Evolutionary conservation across 2,329 filamentous ascomycete genomes (phyloP), one percentile per base, ranked within the genome.

Genomic region (Diaporthe sp.): DNA sequence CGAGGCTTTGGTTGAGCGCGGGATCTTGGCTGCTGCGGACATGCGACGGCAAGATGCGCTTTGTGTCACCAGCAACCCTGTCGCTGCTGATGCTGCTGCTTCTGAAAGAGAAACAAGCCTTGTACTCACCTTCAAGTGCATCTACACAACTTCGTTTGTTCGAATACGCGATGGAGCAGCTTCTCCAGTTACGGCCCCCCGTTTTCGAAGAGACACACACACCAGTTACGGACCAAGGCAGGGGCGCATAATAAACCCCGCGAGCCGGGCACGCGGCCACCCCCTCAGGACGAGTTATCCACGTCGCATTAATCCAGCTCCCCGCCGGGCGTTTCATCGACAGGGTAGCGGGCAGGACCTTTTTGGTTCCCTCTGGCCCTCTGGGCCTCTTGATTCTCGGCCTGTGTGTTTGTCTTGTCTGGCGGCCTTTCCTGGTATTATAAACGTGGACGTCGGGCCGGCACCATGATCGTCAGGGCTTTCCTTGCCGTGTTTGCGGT

Each of bases 401-500:
- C n/a, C n/a, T n/a, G n/a, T n/a, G n/a, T n/a, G n/a, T n/a, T n/a
- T n/a, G n/a, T n/a, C n/a, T n/a, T n/a, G n/a, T n/a, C n/a, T n/a
- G n/a, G n/a, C n/a, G n/a, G n/a, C n/a, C n/a, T n/a, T n/a, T n/a
- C n/a, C n/a, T n/a, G n/a, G n/a, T 17, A 25, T 32, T 32, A 22
- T 47, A 47, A n/a, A 51, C 13, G 30, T 27, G 61, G 30, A 37
- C 63, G 47, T 22, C 4, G 47, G 44, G 47, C 32, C 32, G 47
- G 44, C 61, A 56, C 19, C 30, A 76, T 76, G 75, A 59, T 76
- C 53, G 27, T 58, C 15, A 61, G 71, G 32, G 37, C 63, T n/a
- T 42, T 76, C 19, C 71, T 68, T 59, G 75, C 73, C 39, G 61
- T 75, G 8, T 58, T 61, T 50, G 71, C 71, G 39, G 50, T 73